Evolutionary conservation across 305 asterid species (phyloP), one percentile per base, ranked within the genome.

Genomic region (Striga hermonthica): DNA sequence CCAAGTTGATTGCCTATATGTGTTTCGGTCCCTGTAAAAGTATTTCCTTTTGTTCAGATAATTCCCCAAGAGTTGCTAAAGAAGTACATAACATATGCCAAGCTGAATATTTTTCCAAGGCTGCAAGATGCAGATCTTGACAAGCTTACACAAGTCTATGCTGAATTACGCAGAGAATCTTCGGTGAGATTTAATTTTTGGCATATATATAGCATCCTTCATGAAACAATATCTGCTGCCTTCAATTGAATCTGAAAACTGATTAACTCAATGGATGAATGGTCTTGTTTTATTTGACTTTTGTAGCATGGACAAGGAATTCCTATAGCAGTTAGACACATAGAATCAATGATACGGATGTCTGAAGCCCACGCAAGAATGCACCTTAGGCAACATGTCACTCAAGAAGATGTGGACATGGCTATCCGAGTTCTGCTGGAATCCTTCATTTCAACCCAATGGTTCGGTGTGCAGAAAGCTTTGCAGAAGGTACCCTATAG

Each of bases 321-420:
- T 78, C 95, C 99, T 28, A 94, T 88, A 74, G 99, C 99, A 0
- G 96, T 90, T 70, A 83, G 99, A 75, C 99, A 90, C 85, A 84
- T 90, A 7, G 97, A 93, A 78, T 93, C 99, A 4, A 88, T 94
- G 95, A 94, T 94, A 76, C 81, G 99, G 77, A 90, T 94, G 97
- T 90, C 96, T 62, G 97, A 94, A 85, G 97, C 99, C 61, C 95
- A 88, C 78, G 99, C 97, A 3, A 82, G 97, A 72, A 88, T 94
- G 87, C 99, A 94, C 78, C 95, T 90, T 44, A 82, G 97, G 69
- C 95, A 83, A 66, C 96, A 94, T 75, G 99, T 94, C 66, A 88
- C 83, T 75, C 97, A 88, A 76, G 97, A 94, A 84, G 99, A 94
- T 57, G 96, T 94, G 64, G 97, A 94, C 82, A 90, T 90, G 96